Conservation (phyloP, 257 asterid species). For the Capsicum baccatum region DNA sequence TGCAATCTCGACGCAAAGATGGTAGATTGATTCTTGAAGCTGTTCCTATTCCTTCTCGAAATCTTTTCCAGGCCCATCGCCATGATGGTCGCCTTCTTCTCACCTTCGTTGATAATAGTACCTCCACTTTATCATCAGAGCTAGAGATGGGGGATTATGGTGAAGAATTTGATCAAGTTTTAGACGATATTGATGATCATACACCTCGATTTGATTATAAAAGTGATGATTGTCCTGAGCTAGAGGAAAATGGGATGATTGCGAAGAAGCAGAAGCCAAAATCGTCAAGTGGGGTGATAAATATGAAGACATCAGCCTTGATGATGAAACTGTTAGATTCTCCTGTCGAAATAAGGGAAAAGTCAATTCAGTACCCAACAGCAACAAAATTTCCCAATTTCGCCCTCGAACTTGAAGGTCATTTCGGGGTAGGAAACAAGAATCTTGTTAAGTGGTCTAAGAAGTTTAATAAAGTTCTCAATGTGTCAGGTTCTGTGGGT, state of each 20-base stretch:
- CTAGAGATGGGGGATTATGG: constrained; percentile 10
- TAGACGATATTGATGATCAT: constrained; percentile 39
- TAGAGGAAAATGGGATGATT: neutral
- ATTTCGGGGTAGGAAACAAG: constrained; percentile 10
- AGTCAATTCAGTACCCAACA: constrained; percentile 18
- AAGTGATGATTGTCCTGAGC: neutral
- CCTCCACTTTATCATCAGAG: neutral
- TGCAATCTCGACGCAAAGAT: constrained; percentile 61
- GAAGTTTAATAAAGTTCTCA: neutral
- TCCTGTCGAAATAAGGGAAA: neutral
- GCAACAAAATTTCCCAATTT: neutral
- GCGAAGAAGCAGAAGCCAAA: constrained; percentile 37
- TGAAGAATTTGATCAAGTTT: constrained; percentile 37
- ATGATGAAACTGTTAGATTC: constrained; percentile 32
- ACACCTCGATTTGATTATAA: neutral
- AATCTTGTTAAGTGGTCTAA: neutral
- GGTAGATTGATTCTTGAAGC: constrained; percentile 85
- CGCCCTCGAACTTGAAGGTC: neutral
- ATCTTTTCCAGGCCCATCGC: constrained; percentile 64
- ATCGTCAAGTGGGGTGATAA: constrained; percentile 43
- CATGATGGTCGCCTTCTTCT: constrained; percentile 72
- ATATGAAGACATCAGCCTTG: constrained; percentile 49
- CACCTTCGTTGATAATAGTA: constrained; percentile 39
- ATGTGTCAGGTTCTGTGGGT: neutral
- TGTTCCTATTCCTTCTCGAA: constrained; percentile 57